phyloP scores from a whole-genome alignment of 208 protist species.

The Jaenimonas drosophilae region DNA sequence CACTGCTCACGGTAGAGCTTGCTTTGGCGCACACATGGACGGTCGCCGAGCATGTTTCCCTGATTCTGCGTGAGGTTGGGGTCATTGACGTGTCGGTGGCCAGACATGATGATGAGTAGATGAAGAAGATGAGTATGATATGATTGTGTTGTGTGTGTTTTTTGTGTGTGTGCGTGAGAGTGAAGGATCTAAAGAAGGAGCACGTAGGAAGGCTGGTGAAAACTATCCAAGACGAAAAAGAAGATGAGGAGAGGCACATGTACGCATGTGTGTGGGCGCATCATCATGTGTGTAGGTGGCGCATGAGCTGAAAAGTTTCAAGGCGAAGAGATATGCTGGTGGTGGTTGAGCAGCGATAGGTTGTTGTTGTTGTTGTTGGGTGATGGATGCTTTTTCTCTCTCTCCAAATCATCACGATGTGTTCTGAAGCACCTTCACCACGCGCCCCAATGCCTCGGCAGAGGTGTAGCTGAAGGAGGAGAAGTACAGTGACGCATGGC shows the following conservation, averaged over 20 bases:
- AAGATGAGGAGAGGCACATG: too few relatives aligned
- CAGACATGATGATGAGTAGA: slow-evolving; percentile 20
- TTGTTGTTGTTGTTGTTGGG: too few relatives aligned
- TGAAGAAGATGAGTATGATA: not conserved
- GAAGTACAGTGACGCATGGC: slow-evolving; percentile 26
- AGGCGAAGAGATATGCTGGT: too few relatives aligned
- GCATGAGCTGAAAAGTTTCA: too few relatives aligned
- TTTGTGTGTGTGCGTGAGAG: slow-evolving; percentile 10
- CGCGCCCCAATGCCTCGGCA: slow-evolving; percentile 12
- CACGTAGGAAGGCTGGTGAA: too few relatives aligned
- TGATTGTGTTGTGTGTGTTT: not conserved
- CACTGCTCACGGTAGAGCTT: slow-evolving; percentile 65
- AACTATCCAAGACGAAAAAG: too few relatives aligned
- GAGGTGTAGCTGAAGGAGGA: slow-evolving; percentile 24
- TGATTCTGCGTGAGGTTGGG: slow-evolving; percentile 74
- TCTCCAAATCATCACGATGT: too few relatives aligned
- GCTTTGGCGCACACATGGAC: slow-evolving; percentile 84
- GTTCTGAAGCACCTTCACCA: slow-evolving; percentile 9
- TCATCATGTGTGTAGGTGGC: too few relatives aligned
- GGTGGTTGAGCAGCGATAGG: too few relatives aligned
- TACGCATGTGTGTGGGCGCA: too few relatives aligned
- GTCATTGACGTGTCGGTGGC: slow-evolving; percentile 50
- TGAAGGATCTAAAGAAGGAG: too few relatives aligned
- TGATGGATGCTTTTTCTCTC: too few relatives aligned
- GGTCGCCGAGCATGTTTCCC: slow-evolving; percentile 77